Conservation (phyloP, 306 rosid species). For the Cyclanthera cordifolia region DNA sequence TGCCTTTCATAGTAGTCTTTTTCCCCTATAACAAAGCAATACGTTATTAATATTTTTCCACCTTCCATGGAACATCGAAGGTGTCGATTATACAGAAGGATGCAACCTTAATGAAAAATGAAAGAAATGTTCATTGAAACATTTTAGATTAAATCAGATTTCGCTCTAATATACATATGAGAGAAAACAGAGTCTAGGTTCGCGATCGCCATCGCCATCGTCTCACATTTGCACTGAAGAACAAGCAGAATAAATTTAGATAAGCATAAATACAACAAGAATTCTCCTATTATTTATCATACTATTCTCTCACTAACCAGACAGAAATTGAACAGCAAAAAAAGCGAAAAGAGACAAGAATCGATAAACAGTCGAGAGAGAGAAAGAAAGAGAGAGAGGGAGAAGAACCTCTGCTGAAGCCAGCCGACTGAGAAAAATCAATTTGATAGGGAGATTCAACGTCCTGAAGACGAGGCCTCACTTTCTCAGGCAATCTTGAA, state of each 20-base stretch:
- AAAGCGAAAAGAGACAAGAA: background rate
- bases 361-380: background rate
- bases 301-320: background rate
- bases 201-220: background rate
- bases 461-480: conserved; percentile 19
- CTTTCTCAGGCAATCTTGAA: conserved; percentile 26
- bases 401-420: conserved; percentile 24
- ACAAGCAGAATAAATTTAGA: background rate
- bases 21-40: conserved; percentile 23
- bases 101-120: background rate
- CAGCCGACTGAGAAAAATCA: conserved; percentile 21
- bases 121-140: background rate
- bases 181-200: background rate
- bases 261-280: background rate
- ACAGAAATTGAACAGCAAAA: background rate
- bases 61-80: background rate
- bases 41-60: too few species aligned
- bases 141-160: background rate
- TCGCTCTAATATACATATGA: background rate
- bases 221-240: background rate
- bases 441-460: conserved; percentile 19
- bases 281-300: background rate
- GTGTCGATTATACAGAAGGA: background rate
- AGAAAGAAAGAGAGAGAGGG: too few species aligned
- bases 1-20: conserved; percentile 42